Percentiles rank a stretch among this genome's conserved stretches.
Conservation (phyloP, 495 filamentous ascomycete species). For the Astrocystis sublimbata region DNA sequence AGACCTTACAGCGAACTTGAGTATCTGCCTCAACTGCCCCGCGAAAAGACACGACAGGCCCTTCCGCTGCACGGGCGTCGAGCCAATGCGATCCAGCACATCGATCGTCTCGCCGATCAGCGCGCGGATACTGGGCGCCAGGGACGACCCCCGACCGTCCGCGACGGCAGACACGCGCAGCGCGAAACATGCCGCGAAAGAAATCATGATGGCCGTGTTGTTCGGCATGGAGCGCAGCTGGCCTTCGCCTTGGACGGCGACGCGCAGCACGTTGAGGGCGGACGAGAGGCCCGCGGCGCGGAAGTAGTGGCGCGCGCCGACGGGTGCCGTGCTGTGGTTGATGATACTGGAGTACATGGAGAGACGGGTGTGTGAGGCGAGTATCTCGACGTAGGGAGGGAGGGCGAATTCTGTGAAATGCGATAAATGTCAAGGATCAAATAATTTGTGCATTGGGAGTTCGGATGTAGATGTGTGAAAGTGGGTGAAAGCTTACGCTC, state of each 20-base stretch:
- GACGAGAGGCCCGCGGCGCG: conserved; percentile 67
- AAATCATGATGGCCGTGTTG: conserved; percentile 76
- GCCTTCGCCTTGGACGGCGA: conserved; percentile 68
- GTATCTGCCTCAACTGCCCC: conserved; percentile 32
- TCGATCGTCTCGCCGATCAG: conserved; percentile 70
- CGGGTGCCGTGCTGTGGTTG: conserved; percentile 70
- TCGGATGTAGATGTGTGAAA: neutral
- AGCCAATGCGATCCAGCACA: conserved; percentile 68
- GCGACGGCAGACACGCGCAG: conserved; percentile 63
- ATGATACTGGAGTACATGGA: conserved; percentile 75
- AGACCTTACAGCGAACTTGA: conserved; percentile 29
- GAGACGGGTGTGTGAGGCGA: conserved; percentile 69
- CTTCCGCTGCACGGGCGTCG: conserved; percentile 61
- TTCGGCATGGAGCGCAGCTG: conserved; percentile 74
- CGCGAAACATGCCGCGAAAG: conserved; percentile 71
- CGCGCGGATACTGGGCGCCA: conserved; percentile 66
- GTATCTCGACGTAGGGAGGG: conserved; percentile 72
- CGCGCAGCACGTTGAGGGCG: conserved; percentile 70
- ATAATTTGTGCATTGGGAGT: too few relatives aligned
- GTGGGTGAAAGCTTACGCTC: conserved; percentile 31
- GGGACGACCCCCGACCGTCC: conserved; percentile 53
- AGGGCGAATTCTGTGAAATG: conserved; percentile 58
- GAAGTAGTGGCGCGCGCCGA: conserved; percentile 71
- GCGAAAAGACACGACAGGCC: conserved; percentile 45
- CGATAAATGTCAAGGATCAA: too few relatives aligned